Base-by-base conservation (phyloP, 495 filamentous ascomycete species). In the Penicillium parvum region DNA sequence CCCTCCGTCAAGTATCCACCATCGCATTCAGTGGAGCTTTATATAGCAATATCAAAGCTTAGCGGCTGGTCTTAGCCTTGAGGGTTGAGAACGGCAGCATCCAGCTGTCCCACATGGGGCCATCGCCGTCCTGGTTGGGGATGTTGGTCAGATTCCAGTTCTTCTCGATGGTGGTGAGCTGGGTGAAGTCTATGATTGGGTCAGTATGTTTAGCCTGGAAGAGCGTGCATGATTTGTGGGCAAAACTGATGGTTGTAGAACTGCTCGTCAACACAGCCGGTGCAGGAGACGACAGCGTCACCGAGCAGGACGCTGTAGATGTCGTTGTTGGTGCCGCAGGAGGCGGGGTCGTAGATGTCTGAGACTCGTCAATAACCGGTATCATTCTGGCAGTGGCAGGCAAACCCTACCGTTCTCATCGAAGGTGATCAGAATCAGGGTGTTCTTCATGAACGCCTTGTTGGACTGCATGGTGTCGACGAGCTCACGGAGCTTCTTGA, bases 371-470 rank as follows among this genome's bases (percentile, higher is more conserved):
- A 38, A 9, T 15, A 38, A 9, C 2, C 21, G 3, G 20, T 5
- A 15, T 38, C 36, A 38, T 15, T 0, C 15, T 32, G 14, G 15
- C 12, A 30, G 5, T 6, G 10, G 20, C 7, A 7, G 16, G 0
- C 2, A n/a, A 2, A 15, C 21, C 45, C 28, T 43, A 48, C 45
- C 49, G 37, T 65, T 67, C 41, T 69, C 65, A 32, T 69, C 65
- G 28, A 69, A 69, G 15, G 64, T 69, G n/a, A 69, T 26, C 4
- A 69, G 49, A 33, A 69, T 52, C 0, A 68, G 50, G 11, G 66
- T 69, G 48, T 61, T 59, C 11, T 68, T 54, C 64, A 68, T 68
- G 35, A 69, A 69, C 9, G 57, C 49, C 32, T 49, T 48, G 40
- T 69, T 58, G 42, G 40, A 45, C 14, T 63, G 46, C 12, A 69